These are phyloP conservation scores for Aspergillus quadricinctus DNA, from an alignment of 2,329 filamentous ascomycete species.

Conservation along the genomic window DNA sequence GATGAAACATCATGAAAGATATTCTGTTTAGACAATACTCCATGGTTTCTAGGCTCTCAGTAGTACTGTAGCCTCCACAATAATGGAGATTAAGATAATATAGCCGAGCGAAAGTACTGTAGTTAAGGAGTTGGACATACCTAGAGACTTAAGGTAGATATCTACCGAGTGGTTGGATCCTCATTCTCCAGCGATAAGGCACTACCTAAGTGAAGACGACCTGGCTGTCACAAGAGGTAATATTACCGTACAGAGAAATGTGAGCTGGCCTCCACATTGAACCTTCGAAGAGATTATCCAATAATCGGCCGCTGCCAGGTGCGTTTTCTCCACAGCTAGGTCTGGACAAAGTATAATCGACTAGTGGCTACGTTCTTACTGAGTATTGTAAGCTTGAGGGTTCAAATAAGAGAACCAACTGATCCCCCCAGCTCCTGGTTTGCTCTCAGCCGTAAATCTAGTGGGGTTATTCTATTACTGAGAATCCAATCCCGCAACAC, in stretches of 20 bases:
- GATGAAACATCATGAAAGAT: no score
- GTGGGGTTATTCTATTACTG: neutral
- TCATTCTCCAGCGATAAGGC: neutral
- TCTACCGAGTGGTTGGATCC: neutral
- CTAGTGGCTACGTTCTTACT: neutral
- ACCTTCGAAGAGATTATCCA: slow-evolving; percentile 12
- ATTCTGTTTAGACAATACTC: neutral
- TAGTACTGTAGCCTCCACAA: neutral
- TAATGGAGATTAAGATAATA: neutral
- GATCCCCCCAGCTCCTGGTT: neutral
- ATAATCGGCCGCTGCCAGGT: slow-evolving; percentile 15
- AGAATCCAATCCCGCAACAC: neutral
- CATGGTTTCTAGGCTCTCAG: neutral
- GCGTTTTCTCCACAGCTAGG: slow-evolving; percentile 11
- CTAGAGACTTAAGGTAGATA: no score
- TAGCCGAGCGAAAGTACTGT: neutral
- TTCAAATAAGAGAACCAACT: neutral
- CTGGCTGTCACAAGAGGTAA: neutral
- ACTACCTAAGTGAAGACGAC: no score
- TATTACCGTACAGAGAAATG: slow-evolving; percentile 11
- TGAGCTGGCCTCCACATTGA: slow-evolving; percentile 14
- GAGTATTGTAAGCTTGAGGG: neutral
- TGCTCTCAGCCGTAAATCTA: neutral
- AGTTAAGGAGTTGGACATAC: neutral
- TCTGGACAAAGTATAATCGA: slow-evolving; percentile 16